phyloP scores from a whole-genome alignment of 176 grass and related monocot genomes.

The Phragmites australis region DNA sequence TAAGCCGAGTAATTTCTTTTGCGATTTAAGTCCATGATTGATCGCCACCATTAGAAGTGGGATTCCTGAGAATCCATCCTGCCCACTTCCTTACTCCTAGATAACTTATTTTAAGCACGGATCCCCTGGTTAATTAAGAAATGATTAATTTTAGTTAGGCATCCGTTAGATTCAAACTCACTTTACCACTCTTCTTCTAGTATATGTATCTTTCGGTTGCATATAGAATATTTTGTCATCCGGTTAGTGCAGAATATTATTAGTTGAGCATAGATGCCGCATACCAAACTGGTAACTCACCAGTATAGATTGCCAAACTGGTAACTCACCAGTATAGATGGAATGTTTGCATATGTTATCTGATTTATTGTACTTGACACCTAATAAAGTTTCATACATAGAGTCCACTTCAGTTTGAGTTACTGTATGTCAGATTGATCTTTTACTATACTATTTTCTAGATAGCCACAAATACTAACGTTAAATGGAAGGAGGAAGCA shows the following conservation, averaged over 20 bases:
- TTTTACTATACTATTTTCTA: neutral
- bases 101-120: constrained; percentile 48
- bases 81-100: constrained; percentile 14
- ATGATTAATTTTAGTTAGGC: constrained; percentile 31
- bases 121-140: constrained; percentile 27
- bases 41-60: constrained; percentile 35
- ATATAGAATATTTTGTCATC: constrained; percentile 27
- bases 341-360: neutral
- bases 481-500: neutral
- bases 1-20: constrained; percentile 16
- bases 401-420: neutral
- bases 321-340: neutral
- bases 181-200: constrained; percentile 34
- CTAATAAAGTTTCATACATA: constrained; percentile 17
- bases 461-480: neutral
- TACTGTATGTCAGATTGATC: neutral
- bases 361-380: constrained; percentile 6
- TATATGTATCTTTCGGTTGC: constrained; percentile 45
- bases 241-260: constrained; percentile 30
- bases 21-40: constrained; percentile 23
- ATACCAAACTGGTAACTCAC: neutral
- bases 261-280: constrained; percentile 33
- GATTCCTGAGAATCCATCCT: constrained; percentile 35
- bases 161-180: constrained; percentile 36
- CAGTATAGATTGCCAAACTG: neutral